These are phyloP conservation scores for Whalleya microplaca DNA, from an alignment of 2,329 filamentous ascomycete genomes.

Conservation along the genomic window DNA sequence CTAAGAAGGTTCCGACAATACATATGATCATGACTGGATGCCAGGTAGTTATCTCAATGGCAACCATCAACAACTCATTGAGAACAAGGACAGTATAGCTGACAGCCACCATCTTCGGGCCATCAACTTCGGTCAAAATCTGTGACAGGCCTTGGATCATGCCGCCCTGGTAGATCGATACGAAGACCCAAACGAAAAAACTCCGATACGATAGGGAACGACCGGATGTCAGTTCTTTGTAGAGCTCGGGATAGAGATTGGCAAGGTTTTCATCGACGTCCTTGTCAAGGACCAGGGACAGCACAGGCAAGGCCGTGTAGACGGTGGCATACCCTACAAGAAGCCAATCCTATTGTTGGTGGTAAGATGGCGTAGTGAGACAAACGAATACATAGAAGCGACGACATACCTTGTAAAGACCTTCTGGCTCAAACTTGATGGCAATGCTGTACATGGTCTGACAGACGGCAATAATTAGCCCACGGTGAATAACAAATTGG, in stretches of 20 bases:
- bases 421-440: constrained; percentile 88
- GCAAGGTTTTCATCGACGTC: constrained; percentile 94
- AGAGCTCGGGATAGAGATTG: constrained; percentile 94
- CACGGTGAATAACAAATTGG: constrained; percentile 97
- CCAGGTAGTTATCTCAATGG: constrained; percentile 96
- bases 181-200: constrained; percentile 95
- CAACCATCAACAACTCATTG: constrained; percentile 97
- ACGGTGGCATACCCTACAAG: constrained; percentile 95
- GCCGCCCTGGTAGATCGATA: constrained; percentile 92
- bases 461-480: constrained; percentile 91
- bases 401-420: constrained; percentile 79
- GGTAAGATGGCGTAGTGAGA: constrained; percentile 26
- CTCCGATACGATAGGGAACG: constrained; percentile 87
- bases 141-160: constrained; percentile 96
- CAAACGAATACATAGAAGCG: neutral
- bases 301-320: constrained; percentile 91
- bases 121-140: constrained; percentile 78
- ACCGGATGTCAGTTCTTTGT: constrained; percentile 93
- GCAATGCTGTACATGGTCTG: constrained; percentile 98
- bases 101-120: constrained; percentile 80
- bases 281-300: constrained; percentile 90
- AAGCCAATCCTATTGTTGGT: constrained; percentile 73
- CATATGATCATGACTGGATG: constrained; percentile 88
- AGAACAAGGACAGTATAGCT: constrained; percentile 90
- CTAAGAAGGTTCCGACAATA: constrained; percentile 77